Base-by-base conservation (phyloP, 2,329 filamentous ascomycete species). In the Pseudogymnoascus sp. region DNA sequence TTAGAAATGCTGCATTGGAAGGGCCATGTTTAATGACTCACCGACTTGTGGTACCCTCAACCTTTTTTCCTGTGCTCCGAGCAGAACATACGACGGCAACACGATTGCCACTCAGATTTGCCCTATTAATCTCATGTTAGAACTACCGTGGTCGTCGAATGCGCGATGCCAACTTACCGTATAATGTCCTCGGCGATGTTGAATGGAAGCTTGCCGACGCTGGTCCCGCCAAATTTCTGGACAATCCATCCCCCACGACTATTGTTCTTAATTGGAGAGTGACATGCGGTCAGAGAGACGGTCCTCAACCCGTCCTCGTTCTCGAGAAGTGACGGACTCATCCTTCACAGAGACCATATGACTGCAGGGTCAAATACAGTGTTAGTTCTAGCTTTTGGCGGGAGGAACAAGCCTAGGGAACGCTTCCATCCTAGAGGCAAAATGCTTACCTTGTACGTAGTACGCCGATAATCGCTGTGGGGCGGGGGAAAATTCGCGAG, bases 71-170 rank as follows among this genome's bases (percentile, higher is more conserved):
- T 64, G 90, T 94, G 77, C 92, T 97, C 73, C 94, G 83, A 42
- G 94, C 94, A 65, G 94, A 99, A 78, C 94, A 99, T 63, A 99
- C 93, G 63, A 99, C 88, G 62, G 92, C 92, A 67, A 97, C 86
- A 74, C 87, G 87, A 72, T 91, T 87, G 63, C 84, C 79, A 62
- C 79, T 79, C 62, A 95, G 76, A 72, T 80, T 83, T 19, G 82
- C 78, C 68, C 85, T 88, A 22, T 30, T 55, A 64, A 62, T 64
- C 61, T 30, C 25, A 23, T 22, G 28, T 60, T 35, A 66, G 63
- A 36, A n/a, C 23, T 14, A 35, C 16, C 28, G 49, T 58, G 28
- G 28, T 33, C 39, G 49, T 55, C 28, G 25, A 55, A 55, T 16
- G n/a, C 49, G 49, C 49, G n/a, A 45, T 41, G 14, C 35, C 39